A percentile compares a stretch with the other conserved stretches of the same genome.
Conservation (phyloP, 1,284 basidiomycete genomes). For the Sphagnurus paluster region DNA sequence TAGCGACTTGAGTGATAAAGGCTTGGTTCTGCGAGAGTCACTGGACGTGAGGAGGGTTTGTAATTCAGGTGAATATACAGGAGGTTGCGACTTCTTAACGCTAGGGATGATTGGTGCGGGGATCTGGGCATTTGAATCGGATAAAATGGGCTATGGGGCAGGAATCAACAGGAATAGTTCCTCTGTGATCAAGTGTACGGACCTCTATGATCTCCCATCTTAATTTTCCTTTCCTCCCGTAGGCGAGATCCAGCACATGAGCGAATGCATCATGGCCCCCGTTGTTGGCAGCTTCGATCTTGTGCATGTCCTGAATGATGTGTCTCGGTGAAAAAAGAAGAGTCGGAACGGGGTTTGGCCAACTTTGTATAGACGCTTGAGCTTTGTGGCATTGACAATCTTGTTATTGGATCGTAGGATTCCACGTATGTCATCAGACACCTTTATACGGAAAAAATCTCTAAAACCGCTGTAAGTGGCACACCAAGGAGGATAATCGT, state of each 20-base stretch:
- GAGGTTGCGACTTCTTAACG: conserved; percentile 57
- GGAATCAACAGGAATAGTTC: conserved; percentile 4
- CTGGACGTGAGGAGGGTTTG: conserved; percentile 57
- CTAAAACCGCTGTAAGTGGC: conserved; percentile 36
- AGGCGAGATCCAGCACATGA: conserved; percentile 72
- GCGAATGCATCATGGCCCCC: conserved; percentile 55
- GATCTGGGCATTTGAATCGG: conserved; percentile 38
- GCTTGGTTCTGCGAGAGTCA: conserved; percentile 47
- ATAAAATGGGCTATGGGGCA: conserved; percentile 49
- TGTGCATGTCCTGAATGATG: conserved; percentile 50
- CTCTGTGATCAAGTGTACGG: conserved; percentile 17
- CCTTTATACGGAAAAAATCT: conserved; percentile 64
- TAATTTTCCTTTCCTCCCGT: conserved; percentile 72
- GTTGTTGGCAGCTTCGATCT: conserved; percentile 56
- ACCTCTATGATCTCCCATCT: conserved; percentile 67
- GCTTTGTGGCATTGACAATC: conserved; percentile 37
- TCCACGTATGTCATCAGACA: conserved; percentile 55
- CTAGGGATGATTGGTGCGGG: conserved; percentile 50
- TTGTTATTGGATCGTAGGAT: conserved; percentile 31
- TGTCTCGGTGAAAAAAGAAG: conserved; percentile 2
- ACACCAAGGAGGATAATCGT: background rate
- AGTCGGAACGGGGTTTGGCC: background rate
- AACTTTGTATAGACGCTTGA: conserved; percentile 55
- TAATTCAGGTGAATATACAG: conserved; percentile 63
- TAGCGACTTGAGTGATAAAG: conserved; percentile 40